Base-by-base conservation (phyloP, 768 basidiomycete species). In the Daedaleopsis nitida region DNA sequence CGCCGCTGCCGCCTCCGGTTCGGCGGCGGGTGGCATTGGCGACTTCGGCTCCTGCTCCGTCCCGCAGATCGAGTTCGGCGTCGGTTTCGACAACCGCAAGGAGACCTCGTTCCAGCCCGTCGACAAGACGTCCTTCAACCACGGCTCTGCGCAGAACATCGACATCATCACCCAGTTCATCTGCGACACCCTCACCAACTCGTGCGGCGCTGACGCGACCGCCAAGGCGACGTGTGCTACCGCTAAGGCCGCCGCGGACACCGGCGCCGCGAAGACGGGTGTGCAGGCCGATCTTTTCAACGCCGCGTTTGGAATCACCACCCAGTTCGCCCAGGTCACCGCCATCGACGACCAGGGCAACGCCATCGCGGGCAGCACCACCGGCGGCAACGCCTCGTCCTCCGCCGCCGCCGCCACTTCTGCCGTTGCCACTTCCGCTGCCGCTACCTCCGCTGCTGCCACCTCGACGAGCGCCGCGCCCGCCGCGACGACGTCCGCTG, bases 261-360 rank as follows among this genome's bases (percentile, higher is more conserved):
- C 62, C 37, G 35, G 52, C 32, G 56, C 72, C 11, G 61, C 71
- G 17, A 69, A 72, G 63, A 72, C 70, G 5, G 86, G 86, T 64
- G 79, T 74, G 12, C 82, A 85, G 65, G 86, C 86, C 16, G 86
- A 87, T 70, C 80, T 76, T 5, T 88, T 87, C 79, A 87, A 88
- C 72, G 76, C 75, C 17, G 80, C 71, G 45, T 85, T 87, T 63
- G 84, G 82, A 19, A 78, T 83, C 60, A 72, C 50, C 5, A 86
- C 85, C 51, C 70, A 82, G 71, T 87, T 88, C 68, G 76, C 74
- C 5, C 62, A 64, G 42, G 77, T 84, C 39, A 60, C 75, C 17
- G 72, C 69, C 17, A 66, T 85, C 54, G 79, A 82, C 51, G 74
- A 83, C 68, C 78, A 81, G 64, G 83, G 83, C 52, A 57, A 62